Percentiles rank a stretch among this genome's conserved stretches.
These are phyloP conservation scores for Yarrowia hollandica DNA, from an alignment of 805 yeast genomes.

Conservation along the genomic window DNA sequence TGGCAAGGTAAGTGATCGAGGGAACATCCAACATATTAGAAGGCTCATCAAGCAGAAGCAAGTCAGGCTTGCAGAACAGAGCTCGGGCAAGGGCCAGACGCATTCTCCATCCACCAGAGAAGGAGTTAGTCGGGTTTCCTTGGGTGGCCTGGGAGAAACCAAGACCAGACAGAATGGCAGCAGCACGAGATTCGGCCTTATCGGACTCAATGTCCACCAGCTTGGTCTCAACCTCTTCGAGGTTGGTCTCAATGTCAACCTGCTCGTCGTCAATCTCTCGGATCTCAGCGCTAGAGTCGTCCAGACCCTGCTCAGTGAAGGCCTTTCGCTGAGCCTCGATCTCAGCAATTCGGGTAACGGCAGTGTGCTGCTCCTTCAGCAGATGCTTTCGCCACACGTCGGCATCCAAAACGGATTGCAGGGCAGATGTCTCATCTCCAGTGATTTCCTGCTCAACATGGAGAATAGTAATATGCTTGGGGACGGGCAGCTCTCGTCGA, in stretches of 20 bases:
- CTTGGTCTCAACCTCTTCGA: constrained; percentile 78
- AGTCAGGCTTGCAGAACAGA: constrained; percentile 93
- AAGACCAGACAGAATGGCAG: constrained; percentile 85
- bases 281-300: constrained; percentile 49
- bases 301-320: constrained; percentile 32
- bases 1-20: constrained; percentile 88
- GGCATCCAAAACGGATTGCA: constrained; percentile 96
- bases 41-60: constrained; percentile 93
- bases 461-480: constrained; percentile 90
- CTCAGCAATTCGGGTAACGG: constrained; percentile 68
- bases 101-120: constrained; percentile 99
- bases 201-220: constrained; percentile 92
- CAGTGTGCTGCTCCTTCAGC: constrained; percentile 62
- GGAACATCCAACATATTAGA: constrained; percentile 99
- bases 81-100: constrained; percentile 98
- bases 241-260: constrained; percentile 75
- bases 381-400: constrained; percentile 98
- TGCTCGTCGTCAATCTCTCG: constrained; percentile 85
- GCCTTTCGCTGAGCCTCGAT: constrained; percentile 61
- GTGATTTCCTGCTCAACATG: constrained; percentile 97
- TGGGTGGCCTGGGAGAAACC: constrained; percentile 93
- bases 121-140: constrained; percentile 75
- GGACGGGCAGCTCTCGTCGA: constrained; percentile 89
- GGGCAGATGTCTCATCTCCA: constrained; percentile 88
- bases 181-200: constrained; percentile 96